Conservation (phyloP, 2,329 filamentous ascomycete species). For the Coniochaeta sp. region DNA sequence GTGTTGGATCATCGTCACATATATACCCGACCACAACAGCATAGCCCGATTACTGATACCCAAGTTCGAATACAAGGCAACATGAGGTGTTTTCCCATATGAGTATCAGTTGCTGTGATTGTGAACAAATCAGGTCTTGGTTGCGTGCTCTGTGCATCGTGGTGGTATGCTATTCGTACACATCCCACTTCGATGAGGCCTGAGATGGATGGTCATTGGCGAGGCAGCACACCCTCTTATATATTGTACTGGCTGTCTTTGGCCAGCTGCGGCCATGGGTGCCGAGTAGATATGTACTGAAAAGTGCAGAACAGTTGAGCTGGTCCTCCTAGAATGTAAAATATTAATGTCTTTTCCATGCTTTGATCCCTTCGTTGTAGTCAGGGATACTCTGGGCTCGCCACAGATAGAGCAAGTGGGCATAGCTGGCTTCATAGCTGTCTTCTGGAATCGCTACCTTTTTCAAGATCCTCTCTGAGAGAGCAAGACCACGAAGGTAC, state of each 20-base stretch:
- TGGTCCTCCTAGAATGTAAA: no score
- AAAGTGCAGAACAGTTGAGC: no score
- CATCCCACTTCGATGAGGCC: not conserved
- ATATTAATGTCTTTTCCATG: no score
- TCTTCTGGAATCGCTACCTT: no score
- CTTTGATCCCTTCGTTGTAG: no score
- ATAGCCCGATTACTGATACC: slow-evolving; percentile 1
- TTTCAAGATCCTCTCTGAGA: no score
- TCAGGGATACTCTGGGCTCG: no score
- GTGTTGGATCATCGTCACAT: not conserved
- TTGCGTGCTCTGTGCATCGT: not conserved
- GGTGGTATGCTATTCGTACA: not conserved
- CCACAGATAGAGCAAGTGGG: no score
- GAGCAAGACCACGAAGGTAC: no score
- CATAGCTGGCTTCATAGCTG: no score
- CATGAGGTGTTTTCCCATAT: not conserved
- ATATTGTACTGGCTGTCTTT: not conserved
- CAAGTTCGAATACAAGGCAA: not conserved
- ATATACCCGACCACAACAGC: not conserved
- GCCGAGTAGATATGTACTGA: no score
- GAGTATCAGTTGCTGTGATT: not conserved
- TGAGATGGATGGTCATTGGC: not conserved
- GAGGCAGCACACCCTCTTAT: not conserved
- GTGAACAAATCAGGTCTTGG: not conserved
- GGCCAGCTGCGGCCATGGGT: not conserved